phyloP scores from a whole-genome alignment of 225 moss, liverwort and hornwort species.

The Ulota crispa region DNA sequence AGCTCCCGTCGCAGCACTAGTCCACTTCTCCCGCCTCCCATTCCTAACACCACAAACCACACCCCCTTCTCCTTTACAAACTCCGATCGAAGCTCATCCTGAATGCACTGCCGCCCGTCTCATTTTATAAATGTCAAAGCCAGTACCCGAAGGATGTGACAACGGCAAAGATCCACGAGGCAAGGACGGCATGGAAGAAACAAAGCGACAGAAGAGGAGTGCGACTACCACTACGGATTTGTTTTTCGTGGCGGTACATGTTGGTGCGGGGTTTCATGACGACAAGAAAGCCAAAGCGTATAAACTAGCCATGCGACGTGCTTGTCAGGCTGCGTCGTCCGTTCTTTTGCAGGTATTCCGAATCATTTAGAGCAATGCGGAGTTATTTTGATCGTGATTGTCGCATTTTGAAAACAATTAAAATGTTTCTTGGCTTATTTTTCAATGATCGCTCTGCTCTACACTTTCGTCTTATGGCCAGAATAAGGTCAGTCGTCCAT shows the following conservation, averaged over 20 bases:
- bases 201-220: background rate
- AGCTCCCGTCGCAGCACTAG: background rate
- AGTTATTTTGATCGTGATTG: background rate
- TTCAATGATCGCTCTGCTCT: background rate
- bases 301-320: slow-evolving; percentile 73
- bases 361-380: background rate
- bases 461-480: background rate
- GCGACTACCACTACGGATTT: background rate
- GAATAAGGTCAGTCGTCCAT: background rate
- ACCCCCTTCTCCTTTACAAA: background rate
- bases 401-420: background rate
- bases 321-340: slow-evolving; percentile 77
- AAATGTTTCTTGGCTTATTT: background rate
- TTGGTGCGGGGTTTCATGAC: slow-evolving; percentile 87
- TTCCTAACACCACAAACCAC: background rate
- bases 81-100: background rate
- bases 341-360: slow-evolving; percentile 62
- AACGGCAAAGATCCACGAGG: slow-evolving; percentile 9
- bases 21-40: background rate
- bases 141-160: slow-evolving; percentile 1
- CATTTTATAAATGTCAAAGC: slow-evolving; percentile 25
- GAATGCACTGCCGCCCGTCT: background rate
- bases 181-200: slow-evolving; percentile 8
- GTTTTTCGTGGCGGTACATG: slow-evolving; percentile 93
- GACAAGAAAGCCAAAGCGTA: slow-evolving; percentile 58